phyloP scores from a whole-genome alignment of 345 rosid genomes.

The Eucalyptus brandiana region DNA sequence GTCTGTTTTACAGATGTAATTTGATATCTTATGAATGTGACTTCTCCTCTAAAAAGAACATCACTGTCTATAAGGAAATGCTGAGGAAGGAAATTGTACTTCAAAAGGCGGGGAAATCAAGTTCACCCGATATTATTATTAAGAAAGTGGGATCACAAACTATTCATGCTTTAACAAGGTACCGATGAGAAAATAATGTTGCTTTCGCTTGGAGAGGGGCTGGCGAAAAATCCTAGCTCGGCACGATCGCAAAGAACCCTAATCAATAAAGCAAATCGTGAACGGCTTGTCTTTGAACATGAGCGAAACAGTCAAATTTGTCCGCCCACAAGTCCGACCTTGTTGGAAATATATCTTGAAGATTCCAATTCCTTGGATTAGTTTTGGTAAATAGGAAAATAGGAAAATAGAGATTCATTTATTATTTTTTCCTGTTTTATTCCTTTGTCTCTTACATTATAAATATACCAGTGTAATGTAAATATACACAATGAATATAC shows the following conservation, averaged over 20 bases:
- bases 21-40: background rate
- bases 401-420: too few relatives aligned
- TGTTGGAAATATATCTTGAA: too few relatives aligned
- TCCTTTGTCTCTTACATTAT: too few relatives aligned
- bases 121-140: background rate
- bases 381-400: too few relatives aligned
- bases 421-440: too few relatives aligned
- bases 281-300: too few relatives aligned
- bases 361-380: too few relatives aligned
- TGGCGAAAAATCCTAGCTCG: background rate
- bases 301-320: background rate
- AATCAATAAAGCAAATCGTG: too few relatives aligned
- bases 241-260: background rate
- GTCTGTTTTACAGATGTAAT: background rate
- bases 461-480: too few relatives aligned
- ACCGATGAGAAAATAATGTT: background rate
- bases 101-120: background rate
- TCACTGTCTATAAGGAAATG: background rate
- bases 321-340: background rate
- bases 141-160: background rate
- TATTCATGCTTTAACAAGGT: background rate
- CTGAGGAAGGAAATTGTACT: background rate
- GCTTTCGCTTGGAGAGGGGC: accelerated
- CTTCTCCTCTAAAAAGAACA: background rate
- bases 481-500: too few relatives aligned